A percentile compares a stretch with the other conserved stretches of the same genome.
phyloP scores from a whole-genome alignment of 2,329 filamentous ascomycete species.

The Bipolaris oryzae region DNA sequence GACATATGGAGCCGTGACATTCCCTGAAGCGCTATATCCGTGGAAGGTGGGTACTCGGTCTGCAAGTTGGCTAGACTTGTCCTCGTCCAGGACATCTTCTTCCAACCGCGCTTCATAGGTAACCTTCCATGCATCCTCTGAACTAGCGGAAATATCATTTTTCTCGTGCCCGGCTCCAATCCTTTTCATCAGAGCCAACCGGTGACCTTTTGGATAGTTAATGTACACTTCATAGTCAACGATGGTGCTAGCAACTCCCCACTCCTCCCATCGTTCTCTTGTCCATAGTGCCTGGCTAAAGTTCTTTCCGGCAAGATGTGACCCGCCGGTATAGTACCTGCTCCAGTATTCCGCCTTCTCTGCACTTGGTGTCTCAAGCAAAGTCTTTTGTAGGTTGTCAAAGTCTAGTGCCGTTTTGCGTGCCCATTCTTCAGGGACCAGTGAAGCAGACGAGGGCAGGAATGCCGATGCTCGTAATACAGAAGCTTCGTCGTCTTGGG shows the following conservation, averaged over 20 bases:
- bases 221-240: slow-evolving; percentile 59
- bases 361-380: slow-evolving; percentile 61
- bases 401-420: slow-evolving; percentile 57
- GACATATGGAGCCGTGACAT: slow-evolving; percentile 85
- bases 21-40: slow-evolving; percentile 89
- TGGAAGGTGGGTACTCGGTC: slow-evolving; percentile 89
- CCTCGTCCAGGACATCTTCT: slow-evolving; percentile 84
- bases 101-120: slow-evolving; percentile 80
- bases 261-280: slow-evolving; percentile 56
- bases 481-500: slow-evolving; percentile 34
- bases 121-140: slow-evolving; percentile 60
- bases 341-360: slow-evolving; percentile 58
- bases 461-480: slow-evolving; percentile 10
- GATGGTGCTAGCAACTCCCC: slow-evolving; percentile 54
- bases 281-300: slow-evolving; percentile 60
- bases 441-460: slow-evolving; percentile 27
- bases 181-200: slow-evolving; percentile 53
- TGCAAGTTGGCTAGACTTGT: slow-evolving; percentile 74
- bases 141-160: slow-evolving; percentile 22
- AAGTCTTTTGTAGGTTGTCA: slow-evolving; percentile 60
- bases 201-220: slow-evolving; percentile 58
- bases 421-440: slow-evolving; percentile 50
- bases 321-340: slow-evolving; percentile 58
- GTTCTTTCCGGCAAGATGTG: slow-evolving; percentile 60
- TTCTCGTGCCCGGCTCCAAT: slow-evolving; percentile 61